Conservation (phyloP, 768 basidiomycete genomes). For the Termitomyces heimii region DNA sequence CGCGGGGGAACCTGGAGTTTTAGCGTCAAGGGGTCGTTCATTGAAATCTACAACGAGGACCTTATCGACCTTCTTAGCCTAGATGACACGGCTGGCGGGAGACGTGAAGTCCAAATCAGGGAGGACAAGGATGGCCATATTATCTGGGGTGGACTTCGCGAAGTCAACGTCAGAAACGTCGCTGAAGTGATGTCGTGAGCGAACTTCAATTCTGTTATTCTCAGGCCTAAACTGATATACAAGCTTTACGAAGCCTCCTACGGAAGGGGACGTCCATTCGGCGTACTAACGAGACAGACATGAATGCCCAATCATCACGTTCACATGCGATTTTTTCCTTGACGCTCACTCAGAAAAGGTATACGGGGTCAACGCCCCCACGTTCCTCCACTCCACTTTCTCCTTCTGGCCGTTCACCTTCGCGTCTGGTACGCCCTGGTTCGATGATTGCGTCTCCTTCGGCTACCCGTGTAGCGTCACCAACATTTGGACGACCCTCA, state of each 20-base stretch:
- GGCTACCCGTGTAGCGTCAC: constrained; percentile 59
- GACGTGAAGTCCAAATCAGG: constrained; percentile 89
- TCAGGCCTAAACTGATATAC: constrained; percentile 1
- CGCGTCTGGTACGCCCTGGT: constrained; percentile 78
- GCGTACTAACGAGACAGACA: constrained; percentile 94
- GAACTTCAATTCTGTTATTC: constrained; percentile 11
- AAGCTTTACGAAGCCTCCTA: constrained; percentile 52
- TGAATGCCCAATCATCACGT: constrained; percentile 98
- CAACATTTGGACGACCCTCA: constrained; percentile 69
- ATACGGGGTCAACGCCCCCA: constrained; percentile 58
- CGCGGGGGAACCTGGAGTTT: constrained; percentile 73
- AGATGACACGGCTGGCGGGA: constrained; percentile 58
- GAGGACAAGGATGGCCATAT: constrained; percentile 97
- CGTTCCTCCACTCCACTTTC: constrained; percentile 77
- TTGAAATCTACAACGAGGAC: constrained; percentile 99
- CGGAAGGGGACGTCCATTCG: constrained; percentile 86
- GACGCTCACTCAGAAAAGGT: constrained; percentile 89
- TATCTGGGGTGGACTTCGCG: constrained; percentile 93
- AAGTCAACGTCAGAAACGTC: constrained; percentile 80
- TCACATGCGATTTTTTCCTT: constrained; percentile 99
- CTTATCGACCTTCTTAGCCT: constrained; percentile 88
- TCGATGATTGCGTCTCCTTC: constrained; percentile 55
- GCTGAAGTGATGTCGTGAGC: constrained; percentile 91
- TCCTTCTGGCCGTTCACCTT: constrained; percentile 65
- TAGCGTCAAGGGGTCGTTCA: constrained; percentile 83